phyloP scores from a whole-genome alignment of 306 rosid species.

The Lagenaria siceraria region DNA sequence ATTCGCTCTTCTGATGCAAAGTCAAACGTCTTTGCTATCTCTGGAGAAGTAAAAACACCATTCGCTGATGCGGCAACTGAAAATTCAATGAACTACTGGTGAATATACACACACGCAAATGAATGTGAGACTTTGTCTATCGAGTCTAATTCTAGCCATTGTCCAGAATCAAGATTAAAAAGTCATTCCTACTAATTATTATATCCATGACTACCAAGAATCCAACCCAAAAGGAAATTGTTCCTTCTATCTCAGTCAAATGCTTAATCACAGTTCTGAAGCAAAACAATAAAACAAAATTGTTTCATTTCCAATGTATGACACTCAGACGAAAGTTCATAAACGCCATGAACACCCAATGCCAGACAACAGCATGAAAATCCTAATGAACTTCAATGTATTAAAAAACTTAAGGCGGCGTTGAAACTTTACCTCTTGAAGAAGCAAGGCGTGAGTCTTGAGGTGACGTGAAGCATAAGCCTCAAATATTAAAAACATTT shows the following conservation, averaged over 20 bases:
- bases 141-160: not conserved
- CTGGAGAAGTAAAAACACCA: constrained; percentile 65
- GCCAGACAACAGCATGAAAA: not conserved
- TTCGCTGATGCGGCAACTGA: constrained; percentile 68
- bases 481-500: too few relatives aligned
- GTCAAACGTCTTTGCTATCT: constrained; percentile 65
- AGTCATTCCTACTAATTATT: not conserved
- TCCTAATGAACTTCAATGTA: not conserved
- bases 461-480: too few relatives aligned
- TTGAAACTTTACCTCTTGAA: too few relatives aligned
- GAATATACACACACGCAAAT: not conserved
- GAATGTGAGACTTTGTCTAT: not conserved
- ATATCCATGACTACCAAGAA: not conserved
- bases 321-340: not conserved
- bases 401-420: too few relatives aligned
- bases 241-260: not conserved
- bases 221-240: not conserved
- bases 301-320: not conserved
- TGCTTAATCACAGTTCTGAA: not conserved
- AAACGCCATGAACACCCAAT: not conserved
- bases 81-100: constrained; percentile 6
- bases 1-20: constrained; percentile 74
- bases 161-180: not conserved
- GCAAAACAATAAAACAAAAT: not conserved
- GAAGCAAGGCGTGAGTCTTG: too few relatives aligned